These are phyloP conservation scores for Botrytis tulipae DNA, from an alignment of 2,329 filamentous ascomycete species.

Conservation along the genomic window DNA sequence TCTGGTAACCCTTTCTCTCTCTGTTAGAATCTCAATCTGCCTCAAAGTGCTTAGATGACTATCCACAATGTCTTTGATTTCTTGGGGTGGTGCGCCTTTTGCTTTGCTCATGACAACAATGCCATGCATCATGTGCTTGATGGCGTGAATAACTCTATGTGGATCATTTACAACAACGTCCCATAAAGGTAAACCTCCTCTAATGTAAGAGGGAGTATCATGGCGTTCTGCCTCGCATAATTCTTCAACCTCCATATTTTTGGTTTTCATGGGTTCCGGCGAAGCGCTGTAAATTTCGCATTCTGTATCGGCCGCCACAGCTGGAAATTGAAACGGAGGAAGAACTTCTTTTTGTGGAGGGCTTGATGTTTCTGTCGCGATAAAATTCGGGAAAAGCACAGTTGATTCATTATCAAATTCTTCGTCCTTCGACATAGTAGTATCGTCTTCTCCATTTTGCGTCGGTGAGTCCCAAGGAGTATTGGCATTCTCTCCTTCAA, in stretches of 20 bases:
- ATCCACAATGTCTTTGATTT: background rate
- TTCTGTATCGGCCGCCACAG: no score
- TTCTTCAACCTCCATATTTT: background rate
- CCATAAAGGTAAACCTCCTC: conserved; percentile 1
- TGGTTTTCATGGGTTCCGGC: background rate
- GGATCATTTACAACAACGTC: conserved; percentile 9
- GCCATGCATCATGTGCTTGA: conserved; percentile 19
- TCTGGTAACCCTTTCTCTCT: background rate
- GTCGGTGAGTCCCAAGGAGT: conserved; percentile 11
- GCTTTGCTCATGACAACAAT: background rate
- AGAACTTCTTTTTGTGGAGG: background rate
- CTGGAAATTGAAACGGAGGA: conserved; percentile 2
- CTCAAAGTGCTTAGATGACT: background rate
- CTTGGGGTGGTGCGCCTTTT: background rate
- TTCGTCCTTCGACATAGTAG: background rate
- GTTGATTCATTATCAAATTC: background rate
- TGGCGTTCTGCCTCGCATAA: conserved; percentile 12
- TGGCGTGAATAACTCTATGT: conserved; percentile 16
- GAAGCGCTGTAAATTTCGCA: background rate
- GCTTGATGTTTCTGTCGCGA: background rate
- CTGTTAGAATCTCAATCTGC: background rate
- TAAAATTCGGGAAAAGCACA: background rate
- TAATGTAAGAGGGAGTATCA: conserved; percentile 18
- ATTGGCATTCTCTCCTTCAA: background rate
- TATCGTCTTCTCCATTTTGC: background rate